Percentiles rank a stretch among this genome's conserved stretches.
Conservation (phyloP, 2,329 filamentous ascomycete genomes). For the Lachnellula cervina region DNA sequence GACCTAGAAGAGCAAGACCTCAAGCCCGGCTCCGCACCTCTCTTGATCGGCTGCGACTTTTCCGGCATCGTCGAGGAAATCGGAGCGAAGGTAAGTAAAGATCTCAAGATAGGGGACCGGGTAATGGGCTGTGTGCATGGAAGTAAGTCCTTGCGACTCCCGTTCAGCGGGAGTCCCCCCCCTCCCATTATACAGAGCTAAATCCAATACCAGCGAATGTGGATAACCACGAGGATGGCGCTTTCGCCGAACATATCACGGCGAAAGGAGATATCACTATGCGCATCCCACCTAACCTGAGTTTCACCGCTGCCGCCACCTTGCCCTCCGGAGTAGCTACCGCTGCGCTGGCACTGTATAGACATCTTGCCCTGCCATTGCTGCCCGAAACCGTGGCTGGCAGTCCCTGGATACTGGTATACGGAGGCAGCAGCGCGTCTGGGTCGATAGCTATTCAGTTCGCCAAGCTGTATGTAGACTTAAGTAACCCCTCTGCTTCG, state of each 20-base stretch:
- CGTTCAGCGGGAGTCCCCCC: background rate
- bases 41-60: conserved; percentile 17
- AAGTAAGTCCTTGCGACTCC: conserved; percentile 5
- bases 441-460: conserved; percentile 44
- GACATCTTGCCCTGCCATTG: conserved; percentile 16
- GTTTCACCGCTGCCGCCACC: conserved; percentile 40
- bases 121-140: conserved; percentile 19
- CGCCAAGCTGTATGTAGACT: conserved; percentile 34
- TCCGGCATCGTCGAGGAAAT: conserved; percentile 21
- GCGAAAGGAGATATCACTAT: conserved; percentile 37
- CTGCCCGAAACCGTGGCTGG: conserved; percentile 20
- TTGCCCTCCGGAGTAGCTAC: conserved; percentile 10
- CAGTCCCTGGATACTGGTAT: conserved; percentile 36
- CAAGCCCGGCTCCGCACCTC: conserved; percentile 3
- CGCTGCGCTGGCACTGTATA: conserved; percentile 16
- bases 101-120: conserved; percentile 20
- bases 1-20: conserved; percentile 16
- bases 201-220: conserved; percentile 7
- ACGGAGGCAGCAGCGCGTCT: conserved; percentile 45
- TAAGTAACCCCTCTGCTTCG: no score
- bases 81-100: conserved; percentile 15
- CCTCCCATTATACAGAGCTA: background rate
- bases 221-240: conserved; percentile 19
- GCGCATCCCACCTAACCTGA: conserved; percentile 39
- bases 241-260: conserved; percentile 22